A percentile compares a stretch with the other conserved stretches of the same genome.
These are phyloP conservation scores for Cystofilobasidium capitatum DNA, from an alignment of 768 basidiomycete species.

Conservation along the genomic window DNA sequence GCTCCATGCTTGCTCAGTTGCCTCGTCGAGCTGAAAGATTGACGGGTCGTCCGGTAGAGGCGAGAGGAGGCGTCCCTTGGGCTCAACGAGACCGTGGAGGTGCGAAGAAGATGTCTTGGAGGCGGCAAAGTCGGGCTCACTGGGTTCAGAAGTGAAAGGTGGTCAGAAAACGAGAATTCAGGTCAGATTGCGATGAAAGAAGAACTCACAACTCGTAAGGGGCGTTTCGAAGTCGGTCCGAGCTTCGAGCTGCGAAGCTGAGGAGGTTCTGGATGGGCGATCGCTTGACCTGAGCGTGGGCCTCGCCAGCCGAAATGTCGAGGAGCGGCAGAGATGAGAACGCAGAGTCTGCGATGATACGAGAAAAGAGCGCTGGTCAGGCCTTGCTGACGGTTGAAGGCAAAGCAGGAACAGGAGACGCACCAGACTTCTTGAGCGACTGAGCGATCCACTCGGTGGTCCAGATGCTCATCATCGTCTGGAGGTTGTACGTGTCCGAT, in stretches of 20 bases:
- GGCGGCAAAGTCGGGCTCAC: slow-evolving; percentile 51
- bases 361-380: slow-evolving; percentile 11
- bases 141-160: slow-evolving; percentile 35
- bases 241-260: background rate
- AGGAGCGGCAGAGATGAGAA: slow-evolving; percentile 75
- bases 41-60: slow-evolving; percentile 51
- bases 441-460: slow-evolving; percentile 64
- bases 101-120: slow-evolving; percentile 36
- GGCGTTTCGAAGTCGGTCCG: background rate
- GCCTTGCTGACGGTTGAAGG: background rate
- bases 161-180: background rate
- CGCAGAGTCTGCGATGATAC: slow-evolving; percentile 43
- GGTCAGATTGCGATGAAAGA: background rate
- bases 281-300: slow-evolving; percentile 32
- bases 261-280: slow-evolving; percentile 22
- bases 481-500: slow-evolving; percentile 50
- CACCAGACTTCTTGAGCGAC: slow-evolving; percentile 60
- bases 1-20: slow-evolving; percentile 47
- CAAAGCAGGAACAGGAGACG: slow-evolving; percentile 27
- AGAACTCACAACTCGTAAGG: slow-evolving; percentile 7
- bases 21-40: slow-evolving; percentile 35
- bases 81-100: slow-evolving; percentile 36
- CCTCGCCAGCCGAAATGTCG: slow-evolving; percentile 53
- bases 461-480: slow-evolving; percentile 82
- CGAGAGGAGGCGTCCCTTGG: slow-evolving; percentile 44